Evolutionary conservation across 1,139 yeast genomes (phyloP), one percentile per base, ranked within the genome.

Genomic region (Sugiyamaella sp.): DNA sequence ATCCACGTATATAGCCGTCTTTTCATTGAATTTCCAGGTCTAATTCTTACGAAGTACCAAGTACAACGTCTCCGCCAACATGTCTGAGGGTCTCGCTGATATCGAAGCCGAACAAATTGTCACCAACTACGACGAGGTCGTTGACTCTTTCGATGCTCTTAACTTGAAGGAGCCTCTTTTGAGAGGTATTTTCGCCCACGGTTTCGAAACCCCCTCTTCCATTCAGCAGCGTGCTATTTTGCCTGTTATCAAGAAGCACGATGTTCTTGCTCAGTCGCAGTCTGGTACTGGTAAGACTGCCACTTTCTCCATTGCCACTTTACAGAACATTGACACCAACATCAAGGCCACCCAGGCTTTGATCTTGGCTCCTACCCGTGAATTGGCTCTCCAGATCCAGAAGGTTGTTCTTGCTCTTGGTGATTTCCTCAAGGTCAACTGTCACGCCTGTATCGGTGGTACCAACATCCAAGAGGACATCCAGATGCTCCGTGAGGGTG

Each of bases 241-340:
- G 72, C 99, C 97, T 73, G 90, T 93, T 75, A 86, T 93, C 71
- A 95, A 89, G 75, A 97, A 96, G 65, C 85, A 93, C 77, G 99
- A 93, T 76, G 97, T 91, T 57, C 84, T 93, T 70, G 99, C 98
- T 65, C 99, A 93, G 79, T 97, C 98, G 66, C 99, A 93, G 82
- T 91, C 98, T 54, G 99, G 99, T 85, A 93, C 99, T 64, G 99
- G 99, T 85, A 93, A 93, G 81, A 93, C 99, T 61, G 99, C 98
- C 71, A 93, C 99, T 65, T 93, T 93, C 85, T 86, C 98, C 74
- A 91, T 93, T 69, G 87, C 97, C 68, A 93, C 96, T 68, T 82
- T 93, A 75, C 97, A 91, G 81, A 88, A 90, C 82, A 86, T 90
- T 67, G 96, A 89, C 74, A 62, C 68, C 54, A 58, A 61, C 54